A percentile compares a stretch with the other conserved stretches of the same genome.
phyloP scores from a whole-genome alignment of 176 grass and related monocot genomes.

The Eragrostis curvula region DNA sequence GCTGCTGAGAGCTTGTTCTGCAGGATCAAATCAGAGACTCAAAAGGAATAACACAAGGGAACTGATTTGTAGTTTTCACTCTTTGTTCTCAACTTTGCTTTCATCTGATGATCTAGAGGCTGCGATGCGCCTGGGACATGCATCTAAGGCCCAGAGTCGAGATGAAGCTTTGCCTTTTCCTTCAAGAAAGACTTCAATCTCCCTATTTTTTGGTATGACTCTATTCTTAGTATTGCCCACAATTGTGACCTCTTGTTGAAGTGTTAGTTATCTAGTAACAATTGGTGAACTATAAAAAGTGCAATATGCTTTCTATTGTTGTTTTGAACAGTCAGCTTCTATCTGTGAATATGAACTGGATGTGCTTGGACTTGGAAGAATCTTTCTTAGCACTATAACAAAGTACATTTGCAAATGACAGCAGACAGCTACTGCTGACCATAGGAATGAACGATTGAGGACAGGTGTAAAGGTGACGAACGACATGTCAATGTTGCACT shows the following conservation, averaged over 20 bases:
- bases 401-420: not conserved
- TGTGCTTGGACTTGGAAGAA: not conserved
- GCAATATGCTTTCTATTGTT: not conserved
- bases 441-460: constrained; percentile 3
- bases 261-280: constrained; percentile 6
- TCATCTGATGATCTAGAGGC: constrained; percentile 19
- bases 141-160: not conserved
- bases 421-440: not conserved
- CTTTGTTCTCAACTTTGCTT: constrained; percentile 24
- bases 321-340: not conserved
- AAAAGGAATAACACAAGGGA: not conserved
- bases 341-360: not conserved
- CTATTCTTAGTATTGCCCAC: not conserved
- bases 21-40: constrained; percentile 20
- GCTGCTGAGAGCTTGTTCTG: constrained; percentile 32
- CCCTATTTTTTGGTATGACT: not conserved
- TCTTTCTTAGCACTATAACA: not conserved
- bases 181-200: not conserved
- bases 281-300: not conserved
- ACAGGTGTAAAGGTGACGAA: constrained; percentile 27
- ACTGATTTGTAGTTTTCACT: constrained; percentile 48
- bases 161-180: not conserved
- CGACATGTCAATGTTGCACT: constrained; percentile 27
- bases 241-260: not conserved
- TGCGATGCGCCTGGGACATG: not conserved